Conservation (phyloP, 331 rosid species). For the Rhamnella rubrinervis region DNA sequence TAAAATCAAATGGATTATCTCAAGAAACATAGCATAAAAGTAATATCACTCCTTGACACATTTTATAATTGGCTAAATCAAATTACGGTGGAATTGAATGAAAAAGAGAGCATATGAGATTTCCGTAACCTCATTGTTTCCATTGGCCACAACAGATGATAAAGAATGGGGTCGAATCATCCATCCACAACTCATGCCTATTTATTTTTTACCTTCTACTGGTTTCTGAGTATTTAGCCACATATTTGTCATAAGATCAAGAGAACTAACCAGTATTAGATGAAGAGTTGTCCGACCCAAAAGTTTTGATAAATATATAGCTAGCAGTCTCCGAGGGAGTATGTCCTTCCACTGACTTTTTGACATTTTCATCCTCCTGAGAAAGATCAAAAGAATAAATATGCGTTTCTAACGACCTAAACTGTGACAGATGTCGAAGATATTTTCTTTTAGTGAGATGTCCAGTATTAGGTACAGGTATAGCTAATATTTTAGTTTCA, state of each 20-base stretch:
- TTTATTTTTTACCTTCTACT: neutral
- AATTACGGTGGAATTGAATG: neutral
- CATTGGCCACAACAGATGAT: constrained; percentile 1
- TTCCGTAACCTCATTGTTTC: neutral
- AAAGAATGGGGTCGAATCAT: neutral
- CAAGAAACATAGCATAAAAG: neutral
- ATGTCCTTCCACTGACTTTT: constrained; percentile 33
- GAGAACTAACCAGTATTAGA: constrained; percentile 51
- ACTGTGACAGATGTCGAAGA: neutral
- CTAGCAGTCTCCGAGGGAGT: constrained; percentile 29
- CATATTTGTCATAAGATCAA: neutral
- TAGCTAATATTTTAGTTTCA: neutral
- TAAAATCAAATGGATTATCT: neutral
- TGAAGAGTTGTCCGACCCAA: constrained; percentile 39
- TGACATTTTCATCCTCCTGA: constrained; percentile 44
- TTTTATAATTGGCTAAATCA: neutral
- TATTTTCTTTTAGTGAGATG: no score
- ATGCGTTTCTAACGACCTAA: neutral
- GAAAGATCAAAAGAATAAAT: constrained; percentile 26
- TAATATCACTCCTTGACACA: neutral
- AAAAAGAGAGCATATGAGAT: neutral
- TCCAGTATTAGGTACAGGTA: neutral
- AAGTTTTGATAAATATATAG: constrained; percentile 11
- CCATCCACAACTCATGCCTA: no score
- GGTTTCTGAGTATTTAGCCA: neutral